Evolutionary conservation across 2,329 filamentous ascomycete genomes (phyloP).

Genomic region (Davidsoniella virescens): DNA sequence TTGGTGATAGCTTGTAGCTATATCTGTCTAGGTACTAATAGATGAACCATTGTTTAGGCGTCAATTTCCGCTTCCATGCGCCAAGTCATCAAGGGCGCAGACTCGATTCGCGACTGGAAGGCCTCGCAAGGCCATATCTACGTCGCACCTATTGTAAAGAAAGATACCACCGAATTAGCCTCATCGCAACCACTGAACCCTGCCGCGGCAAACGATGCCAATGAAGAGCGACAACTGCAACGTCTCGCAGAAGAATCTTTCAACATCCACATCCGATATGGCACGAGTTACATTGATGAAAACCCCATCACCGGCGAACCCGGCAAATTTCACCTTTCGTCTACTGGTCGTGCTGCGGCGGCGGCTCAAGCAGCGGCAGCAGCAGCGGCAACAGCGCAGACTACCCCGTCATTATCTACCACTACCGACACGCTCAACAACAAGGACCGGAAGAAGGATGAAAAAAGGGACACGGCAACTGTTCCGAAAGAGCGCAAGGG

Average conservation of each 20-base stretch:
- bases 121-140: slow-evolving; percentile 38
- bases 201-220: slow-evolving; percentile 15
- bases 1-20: neutral
- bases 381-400: slow-evolving; percentile 3
- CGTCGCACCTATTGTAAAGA: slow-evolving; percentile 21
- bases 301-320: slow-evolving; percentile 51
- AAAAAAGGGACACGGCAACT: neutral
- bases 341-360: slow-evolving; percentile 29
- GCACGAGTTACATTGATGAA: slow-evolving; percentile 50
- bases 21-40: neutral
- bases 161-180: slow-evolving; percentile 16
- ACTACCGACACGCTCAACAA: neutral
- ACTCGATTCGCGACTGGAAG: slow-evolving; percentile 36
- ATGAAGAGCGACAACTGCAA: slow-evolving; percentile 26
- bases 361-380: slow-evolving; percentile 23
- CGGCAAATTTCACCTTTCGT: slow-evolving; percentile 48
- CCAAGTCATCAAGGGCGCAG: slow-evolving; percentile 33
- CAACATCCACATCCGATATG: slow-evolving; percentile 39
- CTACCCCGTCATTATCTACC: too few species aligned
- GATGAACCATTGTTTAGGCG: slow-evolving; percentile 22
- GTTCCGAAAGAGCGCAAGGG: slow-evolving; percentile 23
- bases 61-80: slow-evolving; percentile 38
- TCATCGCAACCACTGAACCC: slow-evolving; percentile 13
- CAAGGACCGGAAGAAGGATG: neutral
- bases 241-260: slow-evolving; percentile 42